A percentile compares a stretch with the other conserved stretches of the same genome.
phyloP scores from a whole-genome alignment of 495 filamentous ascomycete genomes.

The Podospora tetraspora region DNA sequence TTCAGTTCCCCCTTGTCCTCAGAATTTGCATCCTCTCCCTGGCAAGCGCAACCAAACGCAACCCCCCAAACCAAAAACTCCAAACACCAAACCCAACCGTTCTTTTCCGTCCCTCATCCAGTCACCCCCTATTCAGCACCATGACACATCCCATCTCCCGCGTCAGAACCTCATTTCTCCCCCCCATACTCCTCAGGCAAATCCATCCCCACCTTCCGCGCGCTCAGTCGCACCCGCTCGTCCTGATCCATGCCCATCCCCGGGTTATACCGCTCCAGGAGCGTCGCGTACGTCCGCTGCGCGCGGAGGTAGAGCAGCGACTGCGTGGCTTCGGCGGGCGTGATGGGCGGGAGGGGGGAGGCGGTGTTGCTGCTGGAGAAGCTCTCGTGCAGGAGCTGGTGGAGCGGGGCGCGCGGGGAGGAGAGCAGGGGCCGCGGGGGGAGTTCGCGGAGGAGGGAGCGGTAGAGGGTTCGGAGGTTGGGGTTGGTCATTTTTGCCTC shows the following conservation, averaged over 20 bases:
- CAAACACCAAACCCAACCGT: not conserved
- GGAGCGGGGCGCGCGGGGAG: slow-evolving; percentile 50
- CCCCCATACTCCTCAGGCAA: slow-evolving; percentile 56
- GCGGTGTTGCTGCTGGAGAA: slow-evolving; percentile 20
- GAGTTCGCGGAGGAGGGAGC: slow-evolving; percentile 84
- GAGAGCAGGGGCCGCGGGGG: slow-evolving; percentile 59
- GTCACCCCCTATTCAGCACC: no score
- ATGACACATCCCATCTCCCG: no score
- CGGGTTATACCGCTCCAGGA: slow-evolving; percentile 90
- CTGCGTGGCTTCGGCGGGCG: slow-evolving; percentile 63
- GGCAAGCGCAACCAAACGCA: not conserved
- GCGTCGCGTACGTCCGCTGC: slow-evolving; percentile 70
- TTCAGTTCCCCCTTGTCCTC: not conserved
- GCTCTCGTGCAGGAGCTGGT: slow-evolving; percentile 55
- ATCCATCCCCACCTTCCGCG: slow-evolving; percentile 82
- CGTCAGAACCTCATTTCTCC: slow-evolving; percentile 2
- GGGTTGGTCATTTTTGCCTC: slow-evolving; percentile 20
- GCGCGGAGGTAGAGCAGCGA: slow-evolving; percentile 72
- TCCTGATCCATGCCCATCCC: slow-evolving; percentile 80
- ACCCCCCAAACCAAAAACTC: not conserved
- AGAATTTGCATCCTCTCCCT: not conserved
- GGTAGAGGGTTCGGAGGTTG: slow-evolving; percentile 74
- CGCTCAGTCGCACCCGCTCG: slow-evolving; percentile 75
- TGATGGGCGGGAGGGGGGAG: not conserved
- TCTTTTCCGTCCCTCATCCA: not conserved